These are phyloP conservation scores for Amniculicola lignicola DNA, from an alignment of 495 filamentous ascomycete species.

Conservation along the genomic window DNA sequence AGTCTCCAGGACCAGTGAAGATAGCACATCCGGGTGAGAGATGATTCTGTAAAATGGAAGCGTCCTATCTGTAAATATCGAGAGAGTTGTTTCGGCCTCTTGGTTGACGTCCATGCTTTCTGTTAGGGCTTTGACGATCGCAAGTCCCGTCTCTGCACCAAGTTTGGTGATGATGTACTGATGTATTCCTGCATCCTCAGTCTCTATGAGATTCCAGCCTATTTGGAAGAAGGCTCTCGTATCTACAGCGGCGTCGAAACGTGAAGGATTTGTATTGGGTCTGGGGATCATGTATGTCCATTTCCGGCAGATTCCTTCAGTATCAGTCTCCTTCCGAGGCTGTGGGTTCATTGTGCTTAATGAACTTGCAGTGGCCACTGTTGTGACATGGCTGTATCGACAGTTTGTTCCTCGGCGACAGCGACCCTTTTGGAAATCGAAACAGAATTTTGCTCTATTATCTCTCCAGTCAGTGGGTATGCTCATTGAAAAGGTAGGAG, in stretches of 20 bases:
- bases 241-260: neutral
- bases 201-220: constrained; percentile 1
- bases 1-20: constrained; percentile 54
- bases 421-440: neutral
- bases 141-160: constrained; percentile 10
- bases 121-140: constrained; percentile 29
- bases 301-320: constrained; percentile 34
- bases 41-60: constrained; percentile 57
- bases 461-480: constrained; percentile 5
- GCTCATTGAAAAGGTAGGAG: neutral
- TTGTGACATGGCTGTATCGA: constrained; percentile 1
- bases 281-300: constrained; percentile 42
- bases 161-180: constrained; percentile 17
- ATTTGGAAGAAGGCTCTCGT: constrained; percentile 17
- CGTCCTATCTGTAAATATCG: too few relatives aligned
- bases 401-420: constrained; percentile 5
- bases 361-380: neutral
- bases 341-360: constrained; percentile 8
- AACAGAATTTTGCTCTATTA: constrained; percentile 10
- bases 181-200: constrained; percentile 8
- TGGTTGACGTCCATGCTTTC: constrained; percentile 28
- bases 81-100: constrained; percentile 16
- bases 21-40: constrained; percentile 50
- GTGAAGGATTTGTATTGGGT: constrained; percentile 27
- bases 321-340: constrained; percentile 24